These are phyloP conservation scores for Colletotrichum caudatum DNA, from an alignment of 2,329 filamentous ascomycete species.

Conservation along the genomic window DNA sequence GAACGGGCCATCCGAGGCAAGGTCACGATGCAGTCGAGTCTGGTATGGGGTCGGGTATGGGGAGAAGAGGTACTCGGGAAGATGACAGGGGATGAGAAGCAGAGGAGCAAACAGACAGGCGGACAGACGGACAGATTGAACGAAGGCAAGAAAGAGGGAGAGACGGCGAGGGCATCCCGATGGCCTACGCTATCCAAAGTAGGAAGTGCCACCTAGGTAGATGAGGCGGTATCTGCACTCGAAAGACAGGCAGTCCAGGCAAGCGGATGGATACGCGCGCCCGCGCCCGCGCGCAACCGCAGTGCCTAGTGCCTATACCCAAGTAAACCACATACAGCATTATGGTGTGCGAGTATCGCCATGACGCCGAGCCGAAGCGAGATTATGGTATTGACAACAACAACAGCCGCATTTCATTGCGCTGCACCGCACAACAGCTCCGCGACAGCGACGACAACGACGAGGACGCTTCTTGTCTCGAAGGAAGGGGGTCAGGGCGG, in stretches of 20 bases:
- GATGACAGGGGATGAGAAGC: neutral
- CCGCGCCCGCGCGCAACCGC: neutral
- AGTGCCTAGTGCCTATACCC: neutral
- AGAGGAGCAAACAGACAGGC: neutral
- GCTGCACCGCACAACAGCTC: constrained; percentile 8
- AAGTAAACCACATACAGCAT: neutral
- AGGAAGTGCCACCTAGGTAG: neutral
- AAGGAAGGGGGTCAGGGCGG: constrained; percentile 10
- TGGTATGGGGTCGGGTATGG: neutral
- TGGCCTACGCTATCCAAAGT: neutral
- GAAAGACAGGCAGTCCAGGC: neutral
- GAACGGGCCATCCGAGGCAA: neutral
- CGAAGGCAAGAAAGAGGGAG: neutral
- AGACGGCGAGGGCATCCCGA: neutral
- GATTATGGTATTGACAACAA: neutral
- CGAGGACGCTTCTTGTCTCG: constrained; percentile 15
- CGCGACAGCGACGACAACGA: constrained; percentile 9
- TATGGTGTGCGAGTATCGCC: neutral
- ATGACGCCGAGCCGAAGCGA: neutral
- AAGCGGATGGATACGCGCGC: neutral
- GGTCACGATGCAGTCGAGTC: neutral
- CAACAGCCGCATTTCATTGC: constrained; percentile 7
- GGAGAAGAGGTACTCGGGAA: neutral
- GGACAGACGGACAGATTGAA: too few species aligned
- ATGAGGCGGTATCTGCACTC: neutral